These are phyloP conservation scores for Wallacemonas sp. DNA, from an alignment of 208 protist species.

Conservation along the genomic window DNA sequence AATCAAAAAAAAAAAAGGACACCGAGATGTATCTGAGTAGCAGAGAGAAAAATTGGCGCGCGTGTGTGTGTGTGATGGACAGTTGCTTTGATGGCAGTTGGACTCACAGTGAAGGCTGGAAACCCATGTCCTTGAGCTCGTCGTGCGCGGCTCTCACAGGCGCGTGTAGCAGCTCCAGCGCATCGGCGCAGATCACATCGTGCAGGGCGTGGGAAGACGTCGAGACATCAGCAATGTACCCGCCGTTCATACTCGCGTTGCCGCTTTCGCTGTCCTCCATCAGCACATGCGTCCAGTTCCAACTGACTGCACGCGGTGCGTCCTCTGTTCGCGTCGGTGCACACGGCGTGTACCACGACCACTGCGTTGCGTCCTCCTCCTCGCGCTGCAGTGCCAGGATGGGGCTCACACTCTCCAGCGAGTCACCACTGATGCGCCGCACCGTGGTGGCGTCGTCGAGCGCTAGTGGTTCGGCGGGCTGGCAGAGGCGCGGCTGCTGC, in stretches of 20 bases:
- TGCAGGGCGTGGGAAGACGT: no score
- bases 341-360: slow-evolving; percentile 3
- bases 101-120: not conserved
- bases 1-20: not conserved
- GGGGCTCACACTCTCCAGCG: slow-evolving; percentile 23
- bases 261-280: no score
- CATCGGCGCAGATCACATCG: no score
- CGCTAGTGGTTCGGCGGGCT: not conserved
- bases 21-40: no score
- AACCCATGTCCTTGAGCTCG: not conserved
- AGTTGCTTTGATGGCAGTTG: not conserved
- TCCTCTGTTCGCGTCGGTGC: not conserved
- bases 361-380: not conserved
- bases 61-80: not conserved
- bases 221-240: no score
- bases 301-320: no score
- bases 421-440: not conserved
- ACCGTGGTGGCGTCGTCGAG: not conserved
- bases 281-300: no score
- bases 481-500: not conserved
- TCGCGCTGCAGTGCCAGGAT: slow-evolving; percentile 12
- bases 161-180: no score
- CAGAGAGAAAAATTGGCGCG: not conserved
- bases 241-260: no score
- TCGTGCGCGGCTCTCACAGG: not conserved